Percentiles rank a stretch among this genome's conserved stretches.
These are phyloP conservation scores for Hericium coralloides DNA, from an alignment of 768 basidiomycete genomes.

Conservation along the genomic window DNA sequence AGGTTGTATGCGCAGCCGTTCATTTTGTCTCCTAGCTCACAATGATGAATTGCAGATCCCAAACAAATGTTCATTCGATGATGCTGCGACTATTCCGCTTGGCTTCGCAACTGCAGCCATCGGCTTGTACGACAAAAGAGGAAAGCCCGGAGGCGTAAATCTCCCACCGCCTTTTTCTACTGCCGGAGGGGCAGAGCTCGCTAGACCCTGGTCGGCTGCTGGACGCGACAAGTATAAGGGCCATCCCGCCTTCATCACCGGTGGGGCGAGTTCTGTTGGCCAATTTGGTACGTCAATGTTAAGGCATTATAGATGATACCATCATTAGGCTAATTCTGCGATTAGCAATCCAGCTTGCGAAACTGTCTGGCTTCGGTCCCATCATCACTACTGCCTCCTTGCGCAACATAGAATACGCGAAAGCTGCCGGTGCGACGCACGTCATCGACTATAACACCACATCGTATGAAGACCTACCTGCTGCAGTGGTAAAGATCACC, in stretches of 20 bases:
- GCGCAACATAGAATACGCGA: conserved; percentile 8
- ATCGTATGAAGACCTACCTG: not conserved
- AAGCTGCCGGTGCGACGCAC: not conserved
- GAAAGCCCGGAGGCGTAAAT: conserved; percentile 10
- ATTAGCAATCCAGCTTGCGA: conserved; percentile 20
- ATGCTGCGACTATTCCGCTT: conserved; percentile 40
- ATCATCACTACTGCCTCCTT: conserved; percentile 22
- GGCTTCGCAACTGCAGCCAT: conserved; percentile 40
- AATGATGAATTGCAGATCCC: conserved; percentile 30
- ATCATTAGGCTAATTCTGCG: not conserved
- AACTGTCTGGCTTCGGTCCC: conserved; percentile 19
- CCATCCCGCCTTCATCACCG: conserved; percentile 37
- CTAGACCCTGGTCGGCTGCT: conserved; percentile 28
- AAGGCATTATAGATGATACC: too few species aligned
- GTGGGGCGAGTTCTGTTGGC: conserved; percentile 41
- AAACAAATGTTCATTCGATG: conserved; percentile 34
- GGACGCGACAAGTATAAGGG: conserved; percentile 33
- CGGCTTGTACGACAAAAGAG: conserved; percentile 34
- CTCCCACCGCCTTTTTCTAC: too few species aligned
- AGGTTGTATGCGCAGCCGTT: not conserved
- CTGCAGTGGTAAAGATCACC: conserved; percentile 9
- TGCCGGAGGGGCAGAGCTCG: conserved; percentile 28
- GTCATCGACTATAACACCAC: conserved; percentile 5
- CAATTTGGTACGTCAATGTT: conserved; percentile 31
- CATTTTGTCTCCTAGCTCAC: not conserved